Base-by-base conservation (phyloP, 2,329 filamentous ascomycete species). In the Parasarocladium wereldwijsianum region DNA sequence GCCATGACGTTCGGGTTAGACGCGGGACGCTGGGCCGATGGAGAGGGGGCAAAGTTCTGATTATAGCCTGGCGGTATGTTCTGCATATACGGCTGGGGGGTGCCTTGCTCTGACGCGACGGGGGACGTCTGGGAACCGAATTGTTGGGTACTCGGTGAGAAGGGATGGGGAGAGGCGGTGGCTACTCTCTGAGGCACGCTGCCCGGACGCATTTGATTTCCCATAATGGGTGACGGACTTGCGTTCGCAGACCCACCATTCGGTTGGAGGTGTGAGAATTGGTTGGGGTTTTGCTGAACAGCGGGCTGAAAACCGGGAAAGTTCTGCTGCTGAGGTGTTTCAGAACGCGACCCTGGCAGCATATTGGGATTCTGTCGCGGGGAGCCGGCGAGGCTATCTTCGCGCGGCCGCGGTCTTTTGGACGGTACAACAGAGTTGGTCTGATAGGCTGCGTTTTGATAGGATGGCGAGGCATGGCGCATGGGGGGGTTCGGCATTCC, bases 211-310 rank as follows among this genome's bases (percentile, higher is more conserved):
- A 76, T 62, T 45, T 92, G 86, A 47, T 78, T 85, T 37, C 73
- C 72, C 72, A 94, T 85, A 38, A 92, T 87, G 17, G 90, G 90
- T 6, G 90, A 96, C 8, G 87, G 87, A 22, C 84, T 93, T 36
- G 83, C 79, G 51, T 85, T 90, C 29, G 74, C 68, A 4, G 84
- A 85, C n/a, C n/a, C n/a, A 30, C 77, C 76, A 44, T 81, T 78
- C 40, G 79, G 72, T 45, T 84, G 80, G 32, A 93, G 67, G 56
- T 93, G 86, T 37, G 83, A 74, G 49, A 87, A 93, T 46, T 78
- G 76, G 24, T 61, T 58, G 30, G 72, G 67, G 39, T 29, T 32
- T 47, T 70, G 70, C 44, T 66, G 68, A 51, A 76, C 74, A 38
- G 61, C 58, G 36, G 64, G 67, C 47, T 76, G 80, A 51, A 77